A percentile compares a stretch with the other conserved stretches of the same genome.
These are phyloP conservation scores for Sarcodon aspratus DNA, from an alignment of 768 basidiomycete genomes.

Conservation along the genomic window DNA sequence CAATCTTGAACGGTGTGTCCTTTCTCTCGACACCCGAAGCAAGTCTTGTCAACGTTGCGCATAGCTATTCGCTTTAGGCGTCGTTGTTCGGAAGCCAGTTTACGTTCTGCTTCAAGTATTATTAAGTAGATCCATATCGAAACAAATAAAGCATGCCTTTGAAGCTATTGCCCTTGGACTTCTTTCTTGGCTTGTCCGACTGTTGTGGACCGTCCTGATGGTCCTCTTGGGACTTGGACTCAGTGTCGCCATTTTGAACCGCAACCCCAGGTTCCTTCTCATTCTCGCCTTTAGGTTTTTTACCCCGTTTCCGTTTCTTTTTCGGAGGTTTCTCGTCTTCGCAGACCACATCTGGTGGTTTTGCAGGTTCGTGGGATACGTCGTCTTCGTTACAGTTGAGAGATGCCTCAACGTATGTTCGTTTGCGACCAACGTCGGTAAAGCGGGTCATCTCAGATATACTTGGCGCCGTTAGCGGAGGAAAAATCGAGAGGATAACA, in stretches of 20 bases:
- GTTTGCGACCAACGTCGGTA: conserved; percentile 65
- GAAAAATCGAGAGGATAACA: no score
- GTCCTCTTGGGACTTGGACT: no score
- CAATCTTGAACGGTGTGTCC: conserved; percentile 84
- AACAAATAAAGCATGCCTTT: conserved; percentile 12
- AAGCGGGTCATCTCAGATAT: conserved; percentile 51
- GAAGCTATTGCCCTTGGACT: conserved; percentile 13
- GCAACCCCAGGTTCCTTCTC: conserved; percentile 3
- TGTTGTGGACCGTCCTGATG: conserved; percentile 7
- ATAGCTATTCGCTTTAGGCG: conserved; percentile 54
- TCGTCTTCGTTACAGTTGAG: conserved; percentile 21
- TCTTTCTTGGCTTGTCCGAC: conserved; percentile 17
- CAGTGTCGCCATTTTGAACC: conserved; percentile 2
- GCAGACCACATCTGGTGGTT: conserved; percentile 1
- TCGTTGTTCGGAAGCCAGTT: conserved; percentile 40
- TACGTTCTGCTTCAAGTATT: conserved; percentile 11
- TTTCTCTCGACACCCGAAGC: conserved; percentile 77
- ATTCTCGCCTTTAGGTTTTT: conserved; percentile 27
- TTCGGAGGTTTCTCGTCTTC: conserved; percentile 21
- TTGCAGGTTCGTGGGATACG: not conserved
- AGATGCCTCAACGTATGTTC: conserved; percentile 59
- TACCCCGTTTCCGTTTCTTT: conserved; percentile 50
- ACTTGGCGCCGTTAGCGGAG: not conserved
- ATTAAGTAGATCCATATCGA: conserved; percentile 2
- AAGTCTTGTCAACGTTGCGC: conserved; percentile 47